A percentile compares a stretch with the other conserved stretches of the same genome.
Evolutionary conservation across 2,329 filamentous ascomycete genomes (phyloP).

Genomic region (Fusarium heterosporum): DNA sequence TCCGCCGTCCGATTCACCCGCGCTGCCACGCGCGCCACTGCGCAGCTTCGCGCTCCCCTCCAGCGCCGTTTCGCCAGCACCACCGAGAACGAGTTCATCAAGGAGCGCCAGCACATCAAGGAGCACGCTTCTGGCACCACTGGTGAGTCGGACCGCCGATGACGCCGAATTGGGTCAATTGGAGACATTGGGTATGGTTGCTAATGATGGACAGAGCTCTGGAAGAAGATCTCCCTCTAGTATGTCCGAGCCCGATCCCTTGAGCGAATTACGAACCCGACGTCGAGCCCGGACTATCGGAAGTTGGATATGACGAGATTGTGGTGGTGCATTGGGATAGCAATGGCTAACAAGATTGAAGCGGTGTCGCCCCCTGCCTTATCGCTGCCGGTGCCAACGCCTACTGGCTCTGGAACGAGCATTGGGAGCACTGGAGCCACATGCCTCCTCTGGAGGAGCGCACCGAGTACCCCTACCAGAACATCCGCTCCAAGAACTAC

Average conservation of each 20-base stretch:
- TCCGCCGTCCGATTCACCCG: constrained; percentile 72
- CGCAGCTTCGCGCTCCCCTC: constrained; percentile 68
- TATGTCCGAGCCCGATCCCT: constrained; percentile 64
- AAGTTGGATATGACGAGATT: constrained; percentile 27
- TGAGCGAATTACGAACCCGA: constrained; percentile 46
- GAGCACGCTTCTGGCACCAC: constrained; percentile 87
- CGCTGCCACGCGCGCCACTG: constrained; percentile 70
- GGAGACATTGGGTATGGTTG: constrained; percentile 23
- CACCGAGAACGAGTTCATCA: constrained; percentile 92
- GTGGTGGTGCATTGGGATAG: constrained; percentile 10
- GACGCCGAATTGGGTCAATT: constrained; percentile 36
- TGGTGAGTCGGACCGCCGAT: constrained; percentile 68
- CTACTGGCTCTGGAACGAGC: constrained; percentile 91
- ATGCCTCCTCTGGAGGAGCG: constrained; percentile 89
- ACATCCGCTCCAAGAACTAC: constrained; percentile 96
- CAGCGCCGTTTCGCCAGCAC: constrained; percentile 80
- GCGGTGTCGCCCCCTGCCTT: constrained; percentile 79
- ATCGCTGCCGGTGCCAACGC: constrained; percentile 82
- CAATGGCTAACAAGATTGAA: constrained; percentile 55
- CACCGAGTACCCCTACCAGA: constrained; percentile 95
- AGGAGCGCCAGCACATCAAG: constrained; percentile 90
- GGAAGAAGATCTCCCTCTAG: constrained; percentile 97
- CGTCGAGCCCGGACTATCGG: constrained; percentile 28
- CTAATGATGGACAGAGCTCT: constrained; percentile 75
- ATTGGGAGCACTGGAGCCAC: constrained; percentile 96